These are phyloP conservation scores for Phytophthora hybrid DNA, from an alignment of 352 stramenopile species.

Conservation along the genomic window DNA sequence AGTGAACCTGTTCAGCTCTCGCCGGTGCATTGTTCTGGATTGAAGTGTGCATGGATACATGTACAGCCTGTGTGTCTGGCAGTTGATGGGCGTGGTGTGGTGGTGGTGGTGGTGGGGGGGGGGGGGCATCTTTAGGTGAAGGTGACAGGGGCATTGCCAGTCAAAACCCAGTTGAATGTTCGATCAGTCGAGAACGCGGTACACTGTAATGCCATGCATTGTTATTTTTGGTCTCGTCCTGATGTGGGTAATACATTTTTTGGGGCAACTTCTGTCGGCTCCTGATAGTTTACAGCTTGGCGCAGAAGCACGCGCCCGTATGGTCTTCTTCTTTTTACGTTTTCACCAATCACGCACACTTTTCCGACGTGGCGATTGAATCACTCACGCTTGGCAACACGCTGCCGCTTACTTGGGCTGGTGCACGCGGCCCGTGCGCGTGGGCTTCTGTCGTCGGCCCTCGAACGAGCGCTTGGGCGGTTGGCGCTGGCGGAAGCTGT, in stretches of 20 bases:
- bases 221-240: not conserved
- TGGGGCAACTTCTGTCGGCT: conserved; percentile 35
- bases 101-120: too few relatives aligned
- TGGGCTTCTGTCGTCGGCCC: conserved; percentile 56
- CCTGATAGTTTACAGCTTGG: conserved; percentile 32
- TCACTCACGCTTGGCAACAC: not conserved
- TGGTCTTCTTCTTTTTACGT: conserved; percentile 22
- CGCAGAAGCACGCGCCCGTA: conserved; percentile 29
- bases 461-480: conserved; percentile 56
- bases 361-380: too few relatives aligned
- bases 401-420: conserved; percentile 62
- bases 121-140: too few relatives aligned
- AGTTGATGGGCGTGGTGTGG: too few relatives aligned
- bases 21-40: too few relatives aligned
- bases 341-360: conserved; percentile 13
- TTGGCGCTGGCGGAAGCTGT: conserved; percentile 49
- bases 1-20: too few relatives aligned
- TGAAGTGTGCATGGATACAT: too few relatives aligned
- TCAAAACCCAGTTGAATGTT: too few relatives aligned
- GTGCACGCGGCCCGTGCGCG: conserved; percentile 68
- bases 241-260: conserved; percentile 25
- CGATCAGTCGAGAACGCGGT: too few relatives aligned
- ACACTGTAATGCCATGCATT: too few relatives aligned
- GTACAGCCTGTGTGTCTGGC: too few relatives aligned
- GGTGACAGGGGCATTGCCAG: too few relatives aligned